Evolutionary conservation across 1,284 basidiomycete genomes (phyloP), one percentile per base, ranked within the genome.

Genomic region (Fomes fomentarius): DNA sequence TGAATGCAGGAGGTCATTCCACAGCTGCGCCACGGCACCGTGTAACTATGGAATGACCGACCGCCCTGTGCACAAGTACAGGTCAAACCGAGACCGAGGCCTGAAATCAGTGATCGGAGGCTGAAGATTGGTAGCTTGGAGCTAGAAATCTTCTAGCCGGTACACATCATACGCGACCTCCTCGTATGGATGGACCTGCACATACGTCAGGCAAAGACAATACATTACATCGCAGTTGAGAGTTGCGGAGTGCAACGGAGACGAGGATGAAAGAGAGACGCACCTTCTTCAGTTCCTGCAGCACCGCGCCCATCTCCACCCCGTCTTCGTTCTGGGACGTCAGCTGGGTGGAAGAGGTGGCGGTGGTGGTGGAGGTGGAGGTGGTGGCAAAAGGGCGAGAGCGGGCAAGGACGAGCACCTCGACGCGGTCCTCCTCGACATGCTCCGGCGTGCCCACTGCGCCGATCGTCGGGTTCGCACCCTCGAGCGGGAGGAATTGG

Each of bases 111-210:
- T 8, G 7, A 14, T 31, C 14, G 30, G 8, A 8, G 8, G 30
- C 30, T 31, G 8, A 31, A 7, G 30, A 14, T n/a, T n/a, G n/a
- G n/a, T n/a, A n/a, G n/a, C n/a, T 14, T 35, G 34, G 11, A 35
- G 9, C 21, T 24, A 79, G 50, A 79, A 68, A 50, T 76, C 72
- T 65, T 82, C 77, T 3, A 80, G 63, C 35, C 73, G 77, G 65
- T 83, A 80, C 4, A 85, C 77, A 58, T 83, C 80, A 55, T 80
- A 83, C 6, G 77, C 79, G 47, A 82, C 79, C 64, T 82, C 77
- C 66, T 84, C 81, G 59, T 84, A 83, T 14, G 80, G 81, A 66
- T 83, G 82, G 9, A 77, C 72, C 80, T 83, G 55, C 40, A 48
- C 33, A 7, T 34, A 21, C 1, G 15, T 30, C 28, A 30, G 12